Evolutionary conservation across 176 grass and related monocot genomes (phyloP).

Genomic region (Oryza glumipatula): DNA sequence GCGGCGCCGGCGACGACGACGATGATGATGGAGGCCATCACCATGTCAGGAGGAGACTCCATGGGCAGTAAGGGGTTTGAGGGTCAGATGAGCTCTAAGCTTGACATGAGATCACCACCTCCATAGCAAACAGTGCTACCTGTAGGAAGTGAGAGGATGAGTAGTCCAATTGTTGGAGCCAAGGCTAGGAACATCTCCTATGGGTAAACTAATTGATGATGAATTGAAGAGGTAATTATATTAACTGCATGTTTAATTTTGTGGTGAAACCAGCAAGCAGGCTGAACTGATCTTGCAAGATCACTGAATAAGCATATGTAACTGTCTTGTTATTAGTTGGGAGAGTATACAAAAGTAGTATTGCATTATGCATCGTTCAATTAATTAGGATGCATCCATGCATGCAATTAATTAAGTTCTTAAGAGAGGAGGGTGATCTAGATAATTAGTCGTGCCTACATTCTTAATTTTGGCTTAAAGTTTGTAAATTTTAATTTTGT

Average conservation of each 20-base stretch:
- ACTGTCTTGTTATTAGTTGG: neutral
- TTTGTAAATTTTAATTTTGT: constrained; percentile 4
- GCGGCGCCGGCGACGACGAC: constrained; percentile 29
- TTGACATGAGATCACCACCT: constrained; percentile 58
- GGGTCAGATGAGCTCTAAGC: constrained; percentile 50
- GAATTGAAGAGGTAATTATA: neutral
- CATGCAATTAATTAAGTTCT: neutral
- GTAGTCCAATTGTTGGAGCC: constrained; percentile 46
- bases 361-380: neutral
- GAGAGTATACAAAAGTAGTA: neutral
- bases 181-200: constrained; percentile 71
- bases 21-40: constrained; percentile 53
- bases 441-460: constrained; percentile 27
- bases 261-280: constrained; percentile 26
- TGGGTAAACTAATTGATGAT: constrained; percentile 40
- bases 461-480: constrained; percentile 3
- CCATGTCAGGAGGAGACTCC: constrained; percentile 56
- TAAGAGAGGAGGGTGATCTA: constrained; percentile 14
- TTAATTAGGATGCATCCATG: constrained; percentile 12
- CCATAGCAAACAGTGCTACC: constrained; percentile 59
- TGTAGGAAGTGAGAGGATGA: constrained; percentile 58
- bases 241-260: constrained; percentile 9
- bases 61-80: constrained; percentile 63
- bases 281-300: neutral
- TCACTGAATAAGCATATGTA: constrained; percentile 31